Conservation (phyloP, 805 yeast genomes). For the Starmerella apis region DNA sequence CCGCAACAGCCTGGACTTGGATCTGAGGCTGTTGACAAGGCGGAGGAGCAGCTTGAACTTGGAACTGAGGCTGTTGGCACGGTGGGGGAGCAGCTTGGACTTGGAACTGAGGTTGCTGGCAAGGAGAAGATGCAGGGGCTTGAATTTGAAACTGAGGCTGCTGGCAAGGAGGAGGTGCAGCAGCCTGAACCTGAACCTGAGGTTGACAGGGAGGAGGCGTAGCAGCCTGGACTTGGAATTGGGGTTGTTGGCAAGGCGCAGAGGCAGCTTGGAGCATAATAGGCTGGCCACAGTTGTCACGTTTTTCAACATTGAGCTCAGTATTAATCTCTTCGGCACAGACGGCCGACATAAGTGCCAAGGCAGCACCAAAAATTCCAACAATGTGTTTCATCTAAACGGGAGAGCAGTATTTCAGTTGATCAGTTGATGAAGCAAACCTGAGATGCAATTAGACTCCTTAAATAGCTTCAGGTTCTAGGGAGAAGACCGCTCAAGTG, state of each 20-base stretch:
- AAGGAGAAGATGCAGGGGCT: slow-evolving; percentile 9
- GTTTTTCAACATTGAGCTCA: not conserved
- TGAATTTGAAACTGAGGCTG: slow-evolving; percentile 13
- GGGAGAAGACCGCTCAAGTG: not conserved
- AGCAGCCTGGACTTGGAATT: slow-evolving; percentile 14
- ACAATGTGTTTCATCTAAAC: not conserved
- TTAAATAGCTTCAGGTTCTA: not conserved
- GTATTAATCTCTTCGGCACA: not conserved
- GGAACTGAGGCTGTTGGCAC: slow-evolving; percentile 3
- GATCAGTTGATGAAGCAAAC: too few species aligned
- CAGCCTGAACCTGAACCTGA: slow-evolving; percentile 13
- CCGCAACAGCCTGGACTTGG: slow-evolving; percentile 16
- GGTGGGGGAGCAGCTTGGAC: slow-evolving; percentile 8
- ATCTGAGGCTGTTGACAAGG: slow-evolving; percentile 11
- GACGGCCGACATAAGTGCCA: not conserved
- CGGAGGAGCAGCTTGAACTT: slow-evolving; percentile 11
- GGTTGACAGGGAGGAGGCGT: slow-evolving; percentile 9
- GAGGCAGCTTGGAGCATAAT: slow-evolving; percentile 12
- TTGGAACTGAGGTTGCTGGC: slow-evolving; percentile 9
- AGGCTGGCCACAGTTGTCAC: slow-evolving; percentile 10
- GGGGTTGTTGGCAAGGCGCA: slow-evolving; percentile 11
- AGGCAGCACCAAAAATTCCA: not conserved
- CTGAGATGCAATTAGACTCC: not conserved
- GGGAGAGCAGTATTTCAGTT: too few species aligned
- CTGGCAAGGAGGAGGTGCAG: slow-evolving; percentile 1